Conservation (phyloP, 192 early-diverging fungal species). For the Backusella luteola region DNA sequence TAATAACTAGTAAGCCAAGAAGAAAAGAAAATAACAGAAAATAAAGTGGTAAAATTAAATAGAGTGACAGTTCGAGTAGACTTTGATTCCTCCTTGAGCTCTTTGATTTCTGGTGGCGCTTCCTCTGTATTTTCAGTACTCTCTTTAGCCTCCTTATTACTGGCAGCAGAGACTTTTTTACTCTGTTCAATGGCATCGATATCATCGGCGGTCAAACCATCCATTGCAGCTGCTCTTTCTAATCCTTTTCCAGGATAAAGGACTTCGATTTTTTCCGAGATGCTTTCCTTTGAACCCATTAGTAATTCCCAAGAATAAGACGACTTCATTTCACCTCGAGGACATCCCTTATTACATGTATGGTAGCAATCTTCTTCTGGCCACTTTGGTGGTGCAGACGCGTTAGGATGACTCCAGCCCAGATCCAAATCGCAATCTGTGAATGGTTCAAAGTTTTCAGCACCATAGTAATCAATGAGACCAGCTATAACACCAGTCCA, state of each 20-base stretch:
- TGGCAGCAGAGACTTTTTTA: neutral
- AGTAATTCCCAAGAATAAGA: slow-evolving; percentile 33
- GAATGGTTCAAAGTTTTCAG: slow-evolving; percentile 33
- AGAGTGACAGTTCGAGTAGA: neutral
- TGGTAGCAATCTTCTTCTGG: slow-evolving; percentile 41
- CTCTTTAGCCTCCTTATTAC: neutral
- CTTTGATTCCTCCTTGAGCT: neutral
- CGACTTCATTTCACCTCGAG: slow-evolving; percentile 32
- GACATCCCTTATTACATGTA: slow-evolving; percentile 40
- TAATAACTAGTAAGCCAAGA: neutral
- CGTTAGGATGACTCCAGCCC: slow-evolving; percentile 39
- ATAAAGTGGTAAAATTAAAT: neutral
- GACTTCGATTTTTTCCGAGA: neutral
- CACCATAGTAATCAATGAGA: slow-evolving; percentile 39
- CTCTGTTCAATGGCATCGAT: neutral
- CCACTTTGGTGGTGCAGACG: slow-evolving; percentile 32
- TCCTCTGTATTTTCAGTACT: neutral
- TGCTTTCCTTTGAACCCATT: slow-evolving; percentile 8
- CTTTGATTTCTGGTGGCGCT: neutral
- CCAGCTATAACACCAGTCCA: slow-evolving; percentile 41
- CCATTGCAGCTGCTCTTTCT: slow-evolving; percentile 6
- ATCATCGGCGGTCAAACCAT: slow-evolving; percentile 10
- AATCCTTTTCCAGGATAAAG: slow-evolving; percentile 28
- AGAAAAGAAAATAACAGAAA: neutral
- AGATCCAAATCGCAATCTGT: slow-evolving; percentile 38